Conservation (phyloP, 495 filamentous ascomycete species). For the Trichoderma erinaceum region DNA sequence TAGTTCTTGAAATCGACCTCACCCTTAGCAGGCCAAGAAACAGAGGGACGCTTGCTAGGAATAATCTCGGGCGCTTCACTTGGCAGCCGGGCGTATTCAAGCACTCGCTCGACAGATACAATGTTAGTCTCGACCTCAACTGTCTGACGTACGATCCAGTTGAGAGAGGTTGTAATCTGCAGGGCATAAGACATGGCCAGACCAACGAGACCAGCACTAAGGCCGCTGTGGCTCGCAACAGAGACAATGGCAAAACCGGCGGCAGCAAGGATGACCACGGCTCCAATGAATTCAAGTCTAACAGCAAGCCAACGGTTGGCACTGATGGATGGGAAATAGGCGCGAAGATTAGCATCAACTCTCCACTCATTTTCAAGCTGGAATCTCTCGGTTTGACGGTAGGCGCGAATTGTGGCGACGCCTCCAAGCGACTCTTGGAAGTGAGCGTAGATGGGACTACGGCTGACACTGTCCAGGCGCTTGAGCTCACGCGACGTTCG, state of each 20-base stretch:
- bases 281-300: constrained; percentile 92
- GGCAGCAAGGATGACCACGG: constrained; percentile 82
- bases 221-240: constrained; percentile 59
- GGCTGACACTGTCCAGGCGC: constrained; percentile 87
- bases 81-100: constrained; percentile 90
- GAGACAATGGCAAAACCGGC: constrained; percentile 78
- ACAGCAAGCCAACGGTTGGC: constrained; percentile 96
- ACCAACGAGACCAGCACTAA: constrained; percentile 79
- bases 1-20: constrained; percentile 89
- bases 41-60: constrained; percentile 74
- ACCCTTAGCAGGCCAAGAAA: constrained; percentile 88
- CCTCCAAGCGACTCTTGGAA: constrained; percentile 97
- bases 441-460: constrained; percentile 94
- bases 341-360: constrained; percentile 89
- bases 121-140: constrained; percentile 99
- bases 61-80: constrained; percentile 96
- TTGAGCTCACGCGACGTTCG: constrained; percentile 94
- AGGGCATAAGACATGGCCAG: constrained; percentile 95
- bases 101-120: constrained; percentile 93
- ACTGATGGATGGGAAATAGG: constrained; percentile 94
- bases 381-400: constrained; percentile 82
- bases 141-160: constrained; percentile 99
- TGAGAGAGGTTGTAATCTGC: constrained; percentile 95
- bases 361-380: constrained; percentile 94
- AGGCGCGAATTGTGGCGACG: constrained; percentile 95